Percentiles rank a stretch among this genome's conserved stretches.
Evolutionary conservation across 192 early-diverging fungal genomes (phyloP).

Genomic region (Allomyces arbusculus): DNA sequence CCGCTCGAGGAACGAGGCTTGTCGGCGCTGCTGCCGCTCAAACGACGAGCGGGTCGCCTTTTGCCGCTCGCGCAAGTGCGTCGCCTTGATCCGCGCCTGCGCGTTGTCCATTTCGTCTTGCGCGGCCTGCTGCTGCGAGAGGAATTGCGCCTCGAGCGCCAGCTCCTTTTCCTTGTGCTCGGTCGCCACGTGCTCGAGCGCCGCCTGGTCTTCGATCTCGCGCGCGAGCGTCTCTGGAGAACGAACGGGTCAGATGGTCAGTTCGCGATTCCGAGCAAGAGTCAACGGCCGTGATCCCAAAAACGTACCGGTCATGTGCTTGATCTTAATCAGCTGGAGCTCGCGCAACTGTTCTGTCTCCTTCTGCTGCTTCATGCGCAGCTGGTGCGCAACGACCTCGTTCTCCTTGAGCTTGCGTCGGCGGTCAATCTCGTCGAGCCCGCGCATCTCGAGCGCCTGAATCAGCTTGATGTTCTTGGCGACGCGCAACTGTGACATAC

Average conservation of each 20-base stretch:
- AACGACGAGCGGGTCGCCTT: constrained; percentile 5
- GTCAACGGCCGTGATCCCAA: too few species aligned
- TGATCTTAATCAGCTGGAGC: constrained; percentile 12
- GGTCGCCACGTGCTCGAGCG: constrained; percentile 5
- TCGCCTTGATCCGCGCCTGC: constrained; percentile 5
- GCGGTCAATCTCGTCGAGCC: constrained; percentile 5
- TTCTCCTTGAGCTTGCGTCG: constrained; percentile 7
- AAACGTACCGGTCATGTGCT: constrained; percentile 6
- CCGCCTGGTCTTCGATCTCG: constrained; percentile 8
- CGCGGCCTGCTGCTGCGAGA: constrained; percentile 7
- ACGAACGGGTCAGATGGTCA: too few species aligned
- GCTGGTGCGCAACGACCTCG: constrained; percentile 9
- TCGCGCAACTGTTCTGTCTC: constrained; percentile 14
- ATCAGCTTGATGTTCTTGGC: constrained; percentile 6
- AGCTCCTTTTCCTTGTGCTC: constrained; percentile 5
- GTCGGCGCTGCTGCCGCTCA: constrained; percentile 6
- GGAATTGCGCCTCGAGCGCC: constrained; percentile 5
- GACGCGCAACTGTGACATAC: neutral
- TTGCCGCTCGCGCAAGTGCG: constrained; percentile 9
- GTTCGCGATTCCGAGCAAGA: too few species aligned
- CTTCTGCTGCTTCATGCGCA: constrained; percentile 12
- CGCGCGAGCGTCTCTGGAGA: constrained; percentile 5
- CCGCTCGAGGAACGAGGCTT: constrained; percentile 8
- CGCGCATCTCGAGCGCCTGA: constrained; percentile 8
- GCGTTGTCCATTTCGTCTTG: constrained; percentile 8